Conservation (phyloP, 208 protist species). For the Wallacemonas collosoma region DNA sequence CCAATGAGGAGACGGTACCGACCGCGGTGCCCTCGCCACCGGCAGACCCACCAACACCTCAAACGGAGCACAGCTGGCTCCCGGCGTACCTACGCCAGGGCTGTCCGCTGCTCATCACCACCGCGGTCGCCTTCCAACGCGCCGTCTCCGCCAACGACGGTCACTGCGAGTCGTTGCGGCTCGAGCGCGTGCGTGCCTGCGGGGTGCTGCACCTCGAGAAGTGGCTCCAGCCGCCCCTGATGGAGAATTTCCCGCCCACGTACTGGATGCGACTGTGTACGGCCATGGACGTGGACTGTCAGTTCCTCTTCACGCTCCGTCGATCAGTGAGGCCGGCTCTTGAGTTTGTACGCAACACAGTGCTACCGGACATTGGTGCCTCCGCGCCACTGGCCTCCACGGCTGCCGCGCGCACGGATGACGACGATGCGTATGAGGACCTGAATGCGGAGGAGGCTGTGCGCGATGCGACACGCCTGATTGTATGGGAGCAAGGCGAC, state of each 20-base stretch:
- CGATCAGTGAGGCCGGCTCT: constrained; percentile 37
- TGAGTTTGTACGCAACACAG: constrained; percentile 39
- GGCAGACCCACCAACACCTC: neutral
- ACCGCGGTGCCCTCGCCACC: neutral
- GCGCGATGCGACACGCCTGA: constrained; percentile 15
- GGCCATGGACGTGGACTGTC: constrained; percentile 80
- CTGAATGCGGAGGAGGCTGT: neutral
- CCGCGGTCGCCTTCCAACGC: constrained; percentile 40
- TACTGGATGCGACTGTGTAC: constrained; percentile 70
- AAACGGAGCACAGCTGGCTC: constrained; percentile 14
- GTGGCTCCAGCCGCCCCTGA: constrained; percentile 42
- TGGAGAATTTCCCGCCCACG: constrained; percentile 24
- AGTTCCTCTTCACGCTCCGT: constrained; percentile 58
- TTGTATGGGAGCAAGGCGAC: constrained; percentile 35
- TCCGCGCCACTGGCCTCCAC: constrained; percentile 20
- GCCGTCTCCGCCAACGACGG: constrained; percentile 26
- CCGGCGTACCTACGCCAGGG: constrained; percentile 37
- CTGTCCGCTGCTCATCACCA: constrained; percentile 56
- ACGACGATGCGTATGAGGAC: constrained; percentile 2
- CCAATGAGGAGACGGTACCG: neutral
- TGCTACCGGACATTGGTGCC: constrained; percentile 51
- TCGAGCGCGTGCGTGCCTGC: constrained; percentile 66
- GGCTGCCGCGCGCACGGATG: neutral
- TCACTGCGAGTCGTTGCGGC: constrained; percentile 36
- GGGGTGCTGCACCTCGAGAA: constrained; percentile 49